Base-by-base conservation (phyloP, 345 rosid species). In the Firmiana major region DNA sequence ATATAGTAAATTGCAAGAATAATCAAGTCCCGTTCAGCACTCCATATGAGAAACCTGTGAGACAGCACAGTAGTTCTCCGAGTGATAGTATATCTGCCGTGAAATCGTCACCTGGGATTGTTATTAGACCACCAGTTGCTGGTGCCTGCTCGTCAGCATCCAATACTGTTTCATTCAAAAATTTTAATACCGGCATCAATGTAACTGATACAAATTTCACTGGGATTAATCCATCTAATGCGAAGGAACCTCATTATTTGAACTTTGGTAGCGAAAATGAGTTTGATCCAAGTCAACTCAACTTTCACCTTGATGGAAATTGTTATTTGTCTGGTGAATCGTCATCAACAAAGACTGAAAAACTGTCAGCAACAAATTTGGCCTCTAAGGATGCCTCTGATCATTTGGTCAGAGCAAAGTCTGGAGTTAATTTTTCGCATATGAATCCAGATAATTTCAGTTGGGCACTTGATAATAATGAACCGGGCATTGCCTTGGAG, bases 241-340 rank as follows among this genome's bases (percentile, higher is more conserved):
- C 45, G 73, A 84, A 77, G 77, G 89, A 88, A 22, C 72, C 83
- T 81, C 62, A 57, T 76, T 79, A 83, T 68, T 68, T 69, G 22
- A 75, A 71, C 46, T 82, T 83, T 63, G 81, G 73, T 73, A 64
- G 84, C 38, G 77, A 83, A 75, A 73, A 68, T 75, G 24, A 36
- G 68, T 81, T 79, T 80, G 89, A 83, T 80, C 81, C 80, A 53
- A 86, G 76, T 65, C 89, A 62, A 53, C 42, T 62, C 31, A 80
- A 84, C 77, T 64, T 77, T 83, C 84, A 78, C 13, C 71, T 76
- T 36, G 77, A 77, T 69, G 79, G 85, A 66, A 84, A 74, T 72
- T 69, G 80, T 75, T 57, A 75, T 76, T 58, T 65, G 22, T 74
- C 78, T 77, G 67, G 63, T 12, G 83, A 81, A 63, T 45, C 72